Percentiles rank a stretch among this genome's conserved stretches.
These are phyloP conservation scores for Gymnopus androsaceus DNA, from an alignment of 1,284 basidiomycete genomes.

Conservation along the genomic window DNA sequence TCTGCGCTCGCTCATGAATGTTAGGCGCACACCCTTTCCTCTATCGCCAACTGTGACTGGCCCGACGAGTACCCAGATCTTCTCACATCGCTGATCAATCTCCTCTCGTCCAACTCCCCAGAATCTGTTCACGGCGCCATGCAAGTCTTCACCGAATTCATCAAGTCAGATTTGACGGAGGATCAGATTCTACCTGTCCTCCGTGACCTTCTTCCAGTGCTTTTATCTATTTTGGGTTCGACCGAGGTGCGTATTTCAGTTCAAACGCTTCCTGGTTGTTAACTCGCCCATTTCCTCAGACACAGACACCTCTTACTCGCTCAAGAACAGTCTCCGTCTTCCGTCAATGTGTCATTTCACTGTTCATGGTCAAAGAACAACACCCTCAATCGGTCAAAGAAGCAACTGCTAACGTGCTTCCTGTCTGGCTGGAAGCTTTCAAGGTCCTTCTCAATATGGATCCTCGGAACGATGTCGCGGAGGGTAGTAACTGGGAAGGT, in stretches of 20 bases:
- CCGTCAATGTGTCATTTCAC: conserved; percentile 84
- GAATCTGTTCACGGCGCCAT: conserved; percentile 90
- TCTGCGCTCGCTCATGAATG: conserved; percentile 4
- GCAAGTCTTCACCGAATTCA: conserved; percentile 91
- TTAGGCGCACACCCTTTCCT: conserved; percentile 82
- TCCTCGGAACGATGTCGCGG: conserved; percentile 60
- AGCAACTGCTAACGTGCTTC: conserved; percentile 79
- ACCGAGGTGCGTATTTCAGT: conserved; percentile 53
- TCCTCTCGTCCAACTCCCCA: conserved; percentile 73
- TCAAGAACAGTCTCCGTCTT: conserved; percentile 88
- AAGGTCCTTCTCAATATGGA: conserved; percentile 73
- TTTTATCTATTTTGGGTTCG: conserved; percentile 81
- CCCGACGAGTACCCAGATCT: conserved; percentile 91
- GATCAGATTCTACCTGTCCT: conserved; percentile 90
- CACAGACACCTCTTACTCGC: conserved; percentile 77
- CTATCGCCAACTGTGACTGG: conserved; percentile 89
- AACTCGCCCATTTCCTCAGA: conserved; percentile 37
- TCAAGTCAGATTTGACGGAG: conserved; percentile 87
- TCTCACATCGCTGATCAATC: conserved; percentile 66
- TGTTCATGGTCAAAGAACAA: conserved; percentile 94
- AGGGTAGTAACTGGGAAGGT: conserved; percentile 71
- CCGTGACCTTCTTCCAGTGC: conserved; percentile 79
- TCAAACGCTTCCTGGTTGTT: background rate
- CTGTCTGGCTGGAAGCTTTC: conserved; percentile 89
- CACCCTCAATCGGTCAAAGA: conserved; percentile 86